Conservation (phyloP, 768 basidiomycete genomes). For the Imleria badia region DNA sequence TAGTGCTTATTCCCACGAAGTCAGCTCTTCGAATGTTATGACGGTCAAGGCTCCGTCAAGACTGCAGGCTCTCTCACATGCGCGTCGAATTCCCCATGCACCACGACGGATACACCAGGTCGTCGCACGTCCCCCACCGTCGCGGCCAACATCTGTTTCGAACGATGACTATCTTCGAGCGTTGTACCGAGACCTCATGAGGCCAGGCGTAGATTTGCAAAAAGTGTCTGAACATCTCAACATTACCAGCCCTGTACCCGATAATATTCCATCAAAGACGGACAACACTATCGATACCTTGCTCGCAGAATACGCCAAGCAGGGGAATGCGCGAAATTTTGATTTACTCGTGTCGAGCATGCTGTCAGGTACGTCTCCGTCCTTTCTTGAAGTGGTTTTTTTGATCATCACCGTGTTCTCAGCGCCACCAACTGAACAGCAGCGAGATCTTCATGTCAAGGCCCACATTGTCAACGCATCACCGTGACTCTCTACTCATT, state of each 20-base stretch:
- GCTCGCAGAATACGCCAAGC: conserved; percentile 48
- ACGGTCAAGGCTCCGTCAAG: conserved; percentile 6
- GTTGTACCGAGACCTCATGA: conserved; percentile 44
- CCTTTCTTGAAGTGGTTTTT: not conserved
- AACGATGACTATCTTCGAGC: conserved; percentile 13
- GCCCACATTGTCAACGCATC: too few species aligned
- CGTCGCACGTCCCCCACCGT: not conserved
- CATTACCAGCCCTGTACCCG: not conserved
- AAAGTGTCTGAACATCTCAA: not conserved
- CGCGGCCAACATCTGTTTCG: not conserved
- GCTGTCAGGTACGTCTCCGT: conserved; percentile 40
- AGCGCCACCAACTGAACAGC: conserved; percentile 47
- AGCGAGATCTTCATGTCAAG: conserved; percentile 73
- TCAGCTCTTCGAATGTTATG: conserved; percentile 5
- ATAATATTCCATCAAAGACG: conserved; percentile 13
- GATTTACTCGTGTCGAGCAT: conserved; percentile 47
- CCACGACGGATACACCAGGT: conserved; percentile 24
- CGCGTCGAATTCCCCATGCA: not conserved
- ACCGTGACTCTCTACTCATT: too few species aligned
- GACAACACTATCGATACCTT: conserved; percentile 45
- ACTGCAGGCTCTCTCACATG: conserved; percentile 3
- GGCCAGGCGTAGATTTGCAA: not conserved
- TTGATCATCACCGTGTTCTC: conserved; percentile 14
- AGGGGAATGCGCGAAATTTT: conserved; percentile 44
- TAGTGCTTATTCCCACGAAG: not conserved